Percentiles rank a stretch among this genome's conserved stretches.
phyloP scores from a whole-genome alignment of 176 grass and related monocot genomes.

The Carex littledalei region DNA sequence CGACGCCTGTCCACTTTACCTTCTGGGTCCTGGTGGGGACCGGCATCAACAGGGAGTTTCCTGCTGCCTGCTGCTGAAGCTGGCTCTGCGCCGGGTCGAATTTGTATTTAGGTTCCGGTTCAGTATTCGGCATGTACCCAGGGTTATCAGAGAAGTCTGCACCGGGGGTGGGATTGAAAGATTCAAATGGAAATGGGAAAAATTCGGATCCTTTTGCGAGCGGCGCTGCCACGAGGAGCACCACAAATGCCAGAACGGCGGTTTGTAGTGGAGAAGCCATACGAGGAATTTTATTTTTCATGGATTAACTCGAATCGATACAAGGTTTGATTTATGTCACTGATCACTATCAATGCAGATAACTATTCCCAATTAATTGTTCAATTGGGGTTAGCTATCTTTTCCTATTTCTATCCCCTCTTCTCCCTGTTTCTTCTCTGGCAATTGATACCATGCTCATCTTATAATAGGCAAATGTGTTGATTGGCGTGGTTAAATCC shows the following conservation, averaged over 20 bases:
- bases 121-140: background rate
- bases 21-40: slow-evolving; percentile 20
- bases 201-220: background rate
- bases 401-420: slow-evolving; percentile 11
- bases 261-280: slow-evolving; percentile 8
- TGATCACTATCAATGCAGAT: background rate
- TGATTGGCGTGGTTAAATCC: background rate
- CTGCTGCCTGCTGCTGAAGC: background rate
- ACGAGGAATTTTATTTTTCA: background rate
- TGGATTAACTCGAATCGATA: background rate
- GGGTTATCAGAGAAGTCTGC: background rate
- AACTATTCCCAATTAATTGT: slow-evolving; percentile 14
- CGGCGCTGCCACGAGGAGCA: background rate
- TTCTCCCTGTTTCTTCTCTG: slow-evolving; percentile 1
- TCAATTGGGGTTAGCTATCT: slow-evolving; percentile 17
- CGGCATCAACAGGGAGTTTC: background rate
- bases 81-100: background rate
- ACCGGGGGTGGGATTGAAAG: background rate
- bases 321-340: background rate
- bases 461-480: slow-evolving; percentile 14
- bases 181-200: background rate
- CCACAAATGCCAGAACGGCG: background rate
- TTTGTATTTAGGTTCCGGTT: slow-evolving; percentile 3
- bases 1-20: background rate
- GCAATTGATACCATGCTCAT: background rate